These are phyloP conservation scores for Anacardium occidentale DNA, from an alignment of 345 rosid species.

Conservation along the genomic window DNA sequence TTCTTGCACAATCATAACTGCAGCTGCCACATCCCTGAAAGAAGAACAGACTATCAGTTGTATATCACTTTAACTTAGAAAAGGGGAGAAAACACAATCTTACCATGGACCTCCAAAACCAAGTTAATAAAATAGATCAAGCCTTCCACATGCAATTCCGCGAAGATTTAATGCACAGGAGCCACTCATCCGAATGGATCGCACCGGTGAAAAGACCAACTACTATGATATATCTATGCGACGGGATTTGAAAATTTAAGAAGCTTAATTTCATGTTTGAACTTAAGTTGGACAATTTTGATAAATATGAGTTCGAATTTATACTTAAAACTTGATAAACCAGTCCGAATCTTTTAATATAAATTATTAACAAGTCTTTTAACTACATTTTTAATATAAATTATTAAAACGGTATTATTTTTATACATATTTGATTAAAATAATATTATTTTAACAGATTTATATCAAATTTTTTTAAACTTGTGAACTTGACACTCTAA, in stretches of 20 bases:
- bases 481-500: too few species aligned
- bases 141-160: constrained; percentile 87
- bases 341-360: too few species aligned
- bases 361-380: too few species aligned
- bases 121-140: constrained; percentile 71
- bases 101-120: constrained; percentile 98
- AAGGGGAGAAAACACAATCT: not conserved
- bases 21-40: constrained; percentile 92
- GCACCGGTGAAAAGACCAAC: constrained; percentile 49
- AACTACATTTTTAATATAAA: too few species aligned
- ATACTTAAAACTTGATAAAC: too few species aligned
- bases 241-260: not conserved
- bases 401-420: too few species aligned
- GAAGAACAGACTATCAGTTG: constrained; percentile 13
- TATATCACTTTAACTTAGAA: not conserved
- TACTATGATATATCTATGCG: not conserved
- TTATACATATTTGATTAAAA: too few species aligned
- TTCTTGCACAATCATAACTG: constrained; percentile 75
- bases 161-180: constrained; percentile 96
- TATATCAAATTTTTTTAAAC: too few species aligned
- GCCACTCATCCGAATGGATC: constrained; percentile 89
- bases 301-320: too few species aligned
- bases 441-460: too few species aligned
- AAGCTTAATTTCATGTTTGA: not conserved
- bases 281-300: too few species aligned